Evolutionary conservation across 2,329 filamentous ascomycete species (phyloP).

Genomic region (Talaromyces sp.): DNA sequence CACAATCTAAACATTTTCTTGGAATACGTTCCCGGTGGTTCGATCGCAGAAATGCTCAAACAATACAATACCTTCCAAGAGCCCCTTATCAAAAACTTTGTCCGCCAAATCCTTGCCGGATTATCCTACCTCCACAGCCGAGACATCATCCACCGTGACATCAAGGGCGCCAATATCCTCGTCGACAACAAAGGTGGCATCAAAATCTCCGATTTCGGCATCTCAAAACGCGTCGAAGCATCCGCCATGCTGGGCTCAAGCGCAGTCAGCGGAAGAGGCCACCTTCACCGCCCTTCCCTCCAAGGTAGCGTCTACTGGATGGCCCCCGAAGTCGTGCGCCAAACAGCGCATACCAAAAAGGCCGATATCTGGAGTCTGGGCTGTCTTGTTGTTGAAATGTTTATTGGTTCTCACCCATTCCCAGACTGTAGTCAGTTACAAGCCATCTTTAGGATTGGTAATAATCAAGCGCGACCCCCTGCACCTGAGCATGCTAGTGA

Average conservation of each 20-base stretch:
- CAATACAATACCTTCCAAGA: constrained; percentile 95
- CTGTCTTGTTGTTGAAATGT: constrained; percentile 98
- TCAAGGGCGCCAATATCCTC: constrained; percentile 97
- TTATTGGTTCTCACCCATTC: constrained; percentile 94
- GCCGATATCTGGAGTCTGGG: constrained; percentile 98
- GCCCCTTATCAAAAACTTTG: constrained; percentile 91
- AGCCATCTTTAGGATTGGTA: constrained; percentile 97
- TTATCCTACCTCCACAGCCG: constrained; percentile 89
- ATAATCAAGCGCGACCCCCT: constrained; percentile 78
- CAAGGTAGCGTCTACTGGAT: constrained; percentile 99
- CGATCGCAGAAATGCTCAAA: constrained; percentile 97
- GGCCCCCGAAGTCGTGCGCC: constrained; percentile 97
- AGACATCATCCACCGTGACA: constrained; percentile 97
- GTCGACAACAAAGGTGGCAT: constrained; percentile 99
- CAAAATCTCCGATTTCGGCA: constrained; percentile 99
- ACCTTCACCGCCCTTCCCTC: constrained; percentile 65
- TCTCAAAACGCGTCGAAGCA: constrained; percentile 95
- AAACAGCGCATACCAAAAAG: constrained; percentile 96
- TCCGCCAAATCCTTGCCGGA: constrained; percentile 89
- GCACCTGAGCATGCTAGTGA: constrained; percentile 82
- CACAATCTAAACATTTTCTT: constrained; percentile 98
- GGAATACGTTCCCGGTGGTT: constrained; percentile 96
- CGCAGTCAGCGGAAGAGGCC: constrained; percentile 35
- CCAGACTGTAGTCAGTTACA: constrained; percentile 96
- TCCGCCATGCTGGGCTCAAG: constrained; percentile 66